Base-by-base conservation (phyloP, 495 filamentous ascomycete species). In the Penicillium goetzii region DNA sequence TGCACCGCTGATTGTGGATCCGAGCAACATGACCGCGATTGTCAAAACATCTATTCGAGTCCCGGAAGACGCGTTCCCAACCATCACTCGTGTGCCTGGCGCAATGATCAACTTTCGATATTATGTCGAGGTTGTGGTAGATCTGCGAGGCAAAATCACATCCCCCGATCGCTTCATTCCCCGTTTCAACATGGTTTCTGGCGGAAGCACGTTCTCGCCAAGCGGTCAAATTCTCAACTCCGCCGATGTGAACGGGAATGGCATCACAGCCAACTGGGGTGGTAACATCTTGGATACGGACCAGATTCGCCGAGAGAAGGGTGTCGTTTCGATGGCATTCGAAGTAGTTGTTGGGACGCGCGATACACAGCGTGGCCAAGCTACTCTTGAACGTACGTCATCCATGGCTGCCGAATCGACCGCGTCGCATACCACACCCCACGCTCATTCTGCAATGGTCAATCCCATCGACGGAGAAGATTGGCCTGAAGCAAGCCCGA, bases 51-150 rank as follows among this genome's bases (percentile, higher is more conserved):
- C 89, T 19, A 85, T 99, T 3, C 85, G 92, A 56, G 86, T 97
- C 25, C 95, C 95, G 0, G 92, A 93, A 63, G 92, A 97, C 65
- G 86, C 87, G 0, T 99, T 99, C 67, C 94, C 95, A 3, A 96
- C 93, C 8, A 97, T 99, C 62, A 88, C 85, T 14, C 88, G 85
- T 59, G 92, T 97, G 4, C 95, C 95, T 0, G 92, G 93, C 23
- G 86, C 88, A 26, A 92, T 97, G 84, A 96, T 99, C 62, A 91
- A 88, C 63, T 98, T 99, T 76, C 90, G 89, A 66, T 98, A 99
- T 71, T 91, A 90, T 66, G 84, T 97, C 26, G 95, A 99, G 72
- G 90, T 97, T 3, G 88, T 98, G 23, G 84, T 97, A 2, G 95
- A 99, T 69, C 80, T 97, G 10, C 92, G 94, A 30, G 93, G 94